phyloP scores from a whole-genome alignment of 371 early-diverging fungal species.

The Mucor plumbeus region DNA sequence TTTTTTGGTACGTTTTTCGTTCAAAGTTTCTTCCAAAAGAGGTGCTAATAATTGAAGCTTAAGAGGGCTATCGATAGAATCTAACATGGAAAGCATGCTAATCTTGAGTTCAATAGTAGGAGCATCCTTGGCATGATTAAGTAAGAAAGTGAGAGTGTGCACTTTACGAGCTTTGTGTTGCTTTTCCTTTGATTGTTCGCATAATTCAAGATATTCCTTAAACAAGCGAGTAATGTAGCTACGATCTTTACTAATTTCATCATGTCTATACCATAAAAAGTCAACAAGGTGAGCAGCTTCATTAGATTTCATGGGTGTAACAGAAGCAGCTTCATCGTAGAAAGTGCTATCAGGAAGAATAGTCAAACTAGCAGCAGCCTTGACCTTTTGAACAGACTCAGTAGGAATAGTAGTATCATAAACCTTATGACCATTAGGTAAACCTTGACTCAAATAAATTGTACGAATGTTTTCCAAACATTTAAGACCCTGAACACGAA shows the following conservation, averaged over 20 bases:
- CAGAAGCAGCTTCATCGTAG: slow-evolving; percentile 36
- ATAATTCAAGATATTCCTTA: slow-evolving; percentile 34
- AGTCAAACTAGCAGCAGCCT: slow-evolving; percentile 50
- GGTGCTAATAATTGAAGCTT: slow-evolving; percentile 72
- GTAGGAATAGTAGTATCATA: slow-evolving; percentile 40
- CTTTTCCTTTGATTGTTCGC: slow-evolving; percentile 35
- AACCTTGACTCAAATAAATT: slow-evolving; percentile 37
- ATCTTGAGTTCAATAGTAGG: slow-evolving; percentile 51
- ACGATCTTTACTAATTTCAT: slow-evolving; percentile 45
- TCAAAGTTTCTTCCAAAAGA: slow-evolving; percentile 57
- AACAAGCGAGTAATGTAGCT: slow-evolving; percentile 32
- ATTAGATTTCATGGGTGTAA: slow-evolving; percentile 60
- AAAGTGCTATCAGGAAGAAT: slow-evolving; percentile 54
- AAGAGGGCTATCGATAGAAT: slow-evolving; percentile 56
- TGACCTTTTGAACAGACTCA: slow-evolving; percentile 21
- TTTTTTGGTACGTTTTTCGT: slow-evolving; percentile 34
- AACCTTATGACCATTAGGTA: slow-evolving; percentile 45
- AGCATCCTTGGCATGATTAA: slow-evolving; percentile 70
- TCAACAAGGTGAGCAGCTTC: slow-evolving; percentile 60
- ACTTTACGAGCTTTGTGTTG: slow-evolving; percentile 34
- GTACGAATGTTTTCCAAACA: slow-evolving; percentile 60
- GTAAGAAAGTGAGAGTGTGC: slow-evolving; percentile 64
- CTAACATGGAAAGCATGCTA: slow-evolving; percentile 60
- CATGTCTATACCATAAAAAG: slow-evolving; percentile 44
- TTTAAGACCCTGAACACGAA: slow-evolving; percentile 63